Evolutionary conservation across 73 alveolate genomes (phyloP).

Genomic region (Paramecium sonneborni): DNA sequence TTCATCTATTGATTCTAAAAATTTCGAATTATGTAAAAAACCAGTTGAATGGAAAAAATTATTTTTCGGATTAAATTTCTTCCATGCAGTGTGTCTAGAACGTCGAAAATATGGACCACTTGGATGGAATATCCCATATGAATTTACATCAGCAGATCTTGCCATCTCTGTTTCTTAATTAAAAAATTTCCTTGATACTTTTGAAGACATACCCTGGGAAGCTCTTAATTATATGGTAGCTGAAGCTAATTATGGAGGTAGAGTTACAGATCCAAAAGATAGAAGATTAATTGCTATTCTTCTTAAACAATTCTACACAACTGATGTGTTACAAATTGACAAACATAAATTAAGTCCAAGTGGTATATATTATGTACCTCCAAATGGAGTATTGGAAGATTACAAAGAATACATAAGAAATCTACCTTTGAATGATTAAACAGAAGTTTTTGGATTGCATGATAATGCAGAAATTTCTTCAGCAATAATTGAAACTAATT

Average conservation of each 20-base stretch:
- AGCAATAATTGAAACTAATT: constrained; percentile 97
- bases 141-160: constrained; percentile 82
- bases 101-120: constrained; percentile 99
- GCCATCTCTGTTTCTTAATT: constrained; percentile 92
- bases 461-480: constrained; percentile 99
- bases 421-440: constrained; percentile 89
- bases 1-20: constrained; percentile 86
- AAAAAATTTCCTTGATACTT: constrained; percentile 87
- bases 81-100: constrained; percentile 98
- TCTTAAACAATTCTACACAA: constrained; percentile 92
- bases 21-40: constrained; percentile 89
- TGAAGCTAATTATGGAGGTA: constrained; percentile 99
- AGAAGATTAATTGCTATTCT: constrained; percentile 91
- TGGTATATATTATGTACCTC: constrained; percentile 91
- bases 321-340: constrained; percentile 91
- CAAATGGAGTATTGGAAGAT: constrained; percentile 83
- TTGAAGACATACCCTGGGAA: constrained; percentile 97
- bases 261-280: constrained; percentile 99
- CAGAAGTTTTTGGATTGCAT: constrained; percentile 99
- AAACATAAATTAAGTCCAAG: constrained; percentile 78
- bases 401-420: constrained; percentile 88
- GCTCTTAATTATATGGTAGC: constrained; percentile 99
- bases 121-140: constrained; percentile 99
- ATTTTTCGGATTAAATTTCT: constrained; percentile 95
- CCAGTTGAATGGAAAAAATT: constrained; percentile 89